Evolutionary conservation across 139 green algal species (phyloP), one percentile per base, ranked within the genome.

Genomic region (Axilococcus clingmanii): DNA sequence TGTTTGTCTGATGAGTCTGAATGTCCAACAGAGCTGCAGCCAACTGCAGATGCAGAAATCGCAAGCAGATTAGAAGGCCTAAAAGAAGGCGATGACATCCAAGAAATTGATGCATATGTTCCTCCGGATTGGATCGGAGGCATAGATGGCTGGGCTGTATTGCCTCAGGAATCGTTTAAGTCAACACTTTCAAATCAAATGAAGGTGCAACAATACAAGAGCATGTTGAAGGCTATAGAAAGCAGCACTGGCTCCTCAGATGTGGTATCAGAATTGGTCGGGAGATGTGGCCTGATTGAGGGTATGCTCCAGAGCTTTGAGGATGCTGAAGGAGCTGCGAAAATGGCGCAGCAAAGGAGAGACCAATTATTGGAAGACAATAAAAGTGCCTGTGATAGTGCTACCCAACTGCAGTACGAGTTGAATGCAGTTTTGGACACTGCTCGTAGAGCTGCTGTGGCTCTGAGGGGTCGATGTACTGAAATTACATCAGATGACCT

Each of bases 401-500:
- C 46, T 37, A 11, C 46, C 19, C 19, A 20, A n/a, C 19, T 54
- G 19, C n/a, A 35, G 32, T 7, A 31, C 4, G 60, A 68, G 19
- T 22, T 68, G 0, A 29, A 32, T 15, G 16, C 19, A 1, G 52
- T 43, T 0, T 29, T 59, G 3, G 60, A 56, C 9, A 17, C 48
- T 22, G 60, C 60, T 12, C 50, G 60, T 23, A 31, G 42, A 27
- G 46, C 31, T 5, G 60, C 42, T 6, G 60, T 54, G 8, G 40
- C 33, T 19, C 31, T 68, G 31, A 30, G 60, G 5, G 60, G 60
- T n/a, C 50, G 60, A 16, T 32, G 37, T 31, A 47, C 51, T 30
- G 57, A 66, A 52, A 47, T 67, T 22, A 61, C 49, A 2, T 33
- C 55, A 48, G 32, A 47, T 11, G 60, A 68, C 49, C 60, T 68